Evolutionary conservation across 192 early-diverging fungal genomes (phyloP).

Genomic region (Rhizophagus prolifer): DNA sequence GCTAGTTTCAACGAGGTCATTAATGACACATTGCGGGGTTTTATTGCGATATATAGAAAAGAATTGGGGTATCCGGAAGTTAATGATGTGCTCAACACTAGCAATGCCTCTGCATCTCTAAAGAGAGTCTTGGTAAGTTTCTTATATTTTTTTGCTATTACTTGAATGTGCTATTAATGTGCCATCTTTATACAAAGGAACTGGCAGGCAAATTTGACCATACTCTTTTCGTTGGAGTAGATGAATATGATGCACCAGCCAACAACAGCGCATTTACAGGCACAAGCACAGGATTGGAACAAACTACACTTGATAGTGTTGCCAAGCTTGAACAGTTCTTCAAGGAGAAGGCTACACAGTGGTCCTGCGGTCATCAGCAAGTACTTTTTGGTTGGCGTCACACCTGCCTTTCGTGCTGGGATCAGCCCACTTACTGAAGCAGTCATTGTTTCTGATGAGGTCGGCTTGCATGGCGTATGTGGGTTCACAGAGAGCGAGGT

Average conservation of each 20-base stretch:
- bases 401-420: constrained; percentile 33
- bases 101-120: constrained; percentile 11
- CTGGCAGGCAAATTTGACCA: constrained; percentile 28
- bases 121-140: too few relatives aligned
- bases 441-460: constrained; percentile 32
- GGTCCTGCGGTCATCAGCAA: constrained; percentile 37
- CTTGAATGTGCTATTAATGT: too few relatives aligned
- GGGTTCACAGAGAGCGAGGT: constrained; percentile 39
- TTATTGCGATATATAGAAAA: too few relatives aligned
- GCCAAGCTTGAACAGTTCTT: constrained; percentile 34
- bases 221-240: constrained; percentile 40
- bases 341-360: constrained; percentile 20
- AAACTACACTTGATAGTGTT: constrained; percentile 25
- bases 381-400: constrained; percentile 37
- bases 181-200: too few relatives aligned
- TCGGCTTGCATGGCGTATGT: constrained; percentile 38
- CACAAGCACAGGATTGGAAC: constrained; percentile 25
- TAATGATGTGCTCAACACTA: constrained; percentile 12
- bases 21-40: too few relatives aligned
- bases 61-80: constrained; percentile 27
- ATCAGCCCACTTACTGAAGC: constrained; percentile 38
- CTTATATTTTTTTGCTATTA: too few relatives aligned
- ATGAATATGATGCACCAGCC: constrained; percentile 40
- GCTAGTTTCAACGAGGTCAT: too few relatives aligned
- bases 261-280: too few relatives aligned